phyloP scores from a whole-genome alignment of 139 green algal species.

The Auxenochlorella pyrenoidosa region DNA sequence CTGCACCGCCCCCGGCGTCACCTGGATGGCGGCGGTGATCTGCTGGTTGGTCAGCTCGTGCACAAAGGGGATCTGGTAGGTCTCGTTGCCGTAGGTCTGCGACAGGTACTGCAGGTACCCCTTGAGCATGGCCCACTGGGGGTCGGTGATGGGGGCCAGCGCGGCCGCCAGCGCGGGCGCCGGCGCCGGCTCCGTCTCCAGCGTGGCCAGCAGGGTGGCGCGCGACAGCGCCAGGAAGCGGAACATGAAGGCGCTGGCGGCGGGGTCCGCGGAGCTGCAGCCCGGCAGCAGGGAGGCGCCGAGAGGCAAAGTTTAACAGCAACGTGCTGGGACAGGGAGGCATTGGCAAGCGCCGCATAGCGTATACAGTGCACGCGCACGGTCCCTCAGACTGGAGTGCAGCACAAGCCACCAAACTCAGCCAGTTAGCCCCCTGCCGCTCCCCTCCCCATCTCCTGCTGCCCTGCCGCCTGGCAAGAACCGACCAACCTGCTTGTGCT shows the following conservation, averaged over 20 bases:
- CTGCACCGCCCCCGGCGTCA: too few species aligned
- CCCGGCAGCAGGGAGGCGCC: neutral
- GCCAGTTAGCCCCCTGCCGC: too few species aligned
- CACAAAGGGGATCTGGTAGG: neutral
- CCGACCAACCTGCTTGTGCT: neutral
- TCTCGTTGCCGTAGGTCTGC: neutral
- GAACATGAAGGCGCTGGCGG: conserved; percentile 25
- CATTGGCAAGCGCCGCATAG: too few species aligned
- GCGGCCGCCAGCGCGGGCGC: neutral
- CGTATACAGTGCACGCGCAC: too few species aligned
- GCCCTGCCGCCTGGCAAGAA: too few species aligned
- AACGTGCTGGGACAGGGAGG: too few species aligned
- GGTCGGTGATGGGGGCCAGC: conserved; percentile 10
- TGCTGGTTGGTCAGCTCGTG: too few species aligned
- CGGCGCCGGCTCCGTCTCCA: neutral
- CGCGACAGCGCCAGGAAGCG: conserved; percentile 23
- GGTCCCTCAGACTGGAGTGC: neutral
- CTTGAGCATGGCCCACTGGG: conserved; percentile 28
- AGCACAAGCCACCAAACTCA: neutral
- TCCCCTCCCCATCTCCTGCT: too few species aligned
- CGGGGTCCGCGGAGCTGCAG: conserved; percentile 21
- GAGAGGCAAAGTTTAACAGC: too few species aligned
- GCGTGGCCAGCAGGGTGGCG: neutral
- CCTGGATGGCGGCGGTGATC: neutral
- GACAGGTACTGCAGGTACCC: conserved; percentile 37